phyloP scores from a whole-genome alignment of 306 rosid genomes.

The Acacia acuminata region DNA sequence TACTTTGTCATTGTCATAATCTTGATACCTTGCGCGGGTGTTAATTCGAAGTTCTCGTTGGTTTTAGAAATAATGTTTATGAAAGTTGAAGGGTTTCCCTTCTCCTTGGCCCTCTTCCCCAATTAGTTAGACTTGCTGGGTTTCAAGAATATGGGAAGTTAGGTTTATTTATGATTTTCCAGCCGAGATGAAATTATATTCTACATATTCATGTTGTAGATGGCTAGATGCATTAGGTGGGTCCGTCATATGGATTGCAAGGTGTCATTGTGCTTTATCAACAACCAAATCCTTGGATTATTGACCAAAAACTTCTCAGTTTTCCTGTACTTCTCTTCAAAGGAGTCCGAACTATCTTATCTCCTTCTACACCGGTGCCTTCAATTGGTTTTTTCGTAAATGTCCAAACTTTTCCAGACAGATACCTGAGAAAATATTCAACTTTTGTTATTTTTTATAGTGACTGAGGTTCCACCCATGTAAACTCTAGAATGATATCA shows the following conservation, averaged over 20 bases:
- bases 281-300: neutral
- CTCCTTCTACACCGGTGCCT: neutral
- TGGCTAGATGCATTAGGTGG: neutral
- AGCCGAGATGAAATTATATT: neutral
- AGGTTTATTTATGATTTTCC: neutral
- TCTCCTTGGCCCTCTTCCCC: neutral
- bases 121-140: neutral
- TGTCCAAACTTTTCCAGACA: neutral
- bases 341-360: neutral
- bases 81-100: neutral
- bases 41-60: neutral
- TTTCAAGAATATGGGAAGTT: neutral
- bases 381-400: neutral
- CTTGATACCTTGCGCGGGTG: constrained; percentile 13
- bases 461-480: constrained; percentile 1
- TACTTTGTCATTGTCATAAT: neutral
- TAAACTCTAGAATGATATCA: neutral
- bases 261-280: neutral
- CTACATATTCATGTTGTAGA: constrained; percentile 3
- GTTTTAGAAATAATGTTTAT: neutral
- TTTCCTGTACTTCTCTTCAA: neutral
- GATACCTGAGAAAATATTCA: neutral
- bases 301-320: neutral
- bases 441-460: neutral
- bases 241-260: neutral